Conservation (phyloP, 1,139 yeast genomes). For the Pichia sp. region DNA sequence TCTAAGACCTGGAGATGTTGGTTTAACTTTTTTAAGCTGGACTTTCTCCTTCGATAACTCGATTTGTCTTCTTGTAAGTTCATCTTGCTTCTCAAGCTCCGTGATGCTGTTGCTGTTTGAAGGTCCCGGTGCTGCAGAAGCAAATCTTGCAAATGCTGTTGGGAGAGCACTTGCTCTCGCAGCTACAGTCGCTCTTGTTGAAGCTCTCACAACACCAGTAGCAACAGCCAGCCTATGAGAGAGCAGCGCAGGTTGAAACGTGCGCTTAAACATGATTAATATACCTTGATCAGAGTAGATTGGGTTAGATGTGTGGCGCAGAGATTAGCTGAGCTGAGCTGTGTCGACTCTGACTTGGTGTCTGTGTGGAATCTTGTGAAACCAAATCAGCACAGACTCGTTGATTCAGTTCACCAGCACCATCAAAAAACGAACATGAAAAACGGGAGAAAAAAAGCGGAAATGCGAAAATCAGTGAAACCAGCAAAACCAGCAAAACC, state of each 20-base stretch:
- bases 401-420: too few relatives aligned
- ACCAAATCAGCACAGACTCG: too few relatives aligned
- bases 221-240: too few relatives aligned
- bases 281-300: neutral
- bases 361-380: too few relatives aligned
- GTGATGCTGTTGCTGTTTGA: slow-evolving; percentile 42
- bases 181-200: neutral
- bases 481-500: too few relatives aligned
- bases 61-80: slow-evolving; percentile 60
- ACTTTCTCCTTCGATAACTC: slow-evolving; percentile 66
- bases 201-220: neutral
- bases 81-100: slow-evolving; percentile 75
- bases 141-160: slow-evolving; percentile 12
- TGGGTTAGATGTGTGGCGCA: neutral
- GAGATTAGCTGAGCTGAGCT: too few relatives aligned
- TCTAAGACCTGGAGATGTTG: slow-evolving; percentile 80
- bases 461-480: too few relatives aligned
- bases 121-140: slow-evolving; percentile 10
- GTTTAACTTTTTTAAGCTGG: slow-evolving; percentile 66
- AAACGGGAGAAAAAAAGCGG: too few relatives aligned
- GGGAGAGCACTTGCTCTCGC: too few relatives aligned
- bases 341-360: too few relatives aligned
- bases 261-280: neutral
- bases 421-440: too few relatives aligned
- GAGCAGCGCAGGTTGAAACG: neutral